phyloP scores from a whole-genome alignment of 768 basidiomycete species.

The Termitomyces sp. region DNA sequence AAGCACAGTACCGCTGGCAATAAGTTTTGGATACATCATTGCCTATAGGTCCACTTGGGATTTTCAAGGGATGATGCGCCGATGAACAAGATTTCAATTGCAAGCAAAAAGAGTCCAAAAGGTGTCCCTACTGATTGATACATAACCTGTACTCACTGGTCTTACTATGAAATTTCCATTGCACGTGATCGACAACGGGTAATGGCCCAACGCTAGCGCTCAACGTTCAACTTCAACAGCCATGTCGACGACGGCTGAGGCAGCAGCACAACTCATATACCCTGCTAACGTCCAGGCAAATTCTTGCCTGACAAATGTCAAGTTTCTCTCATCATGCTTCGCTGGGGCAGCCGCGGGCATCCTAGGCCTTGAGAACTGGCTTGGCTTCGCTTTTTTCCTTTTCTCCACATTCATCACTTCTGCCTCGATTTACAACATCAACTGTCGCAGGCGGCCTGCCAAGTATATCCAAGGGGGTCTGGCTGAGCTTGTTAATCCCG shows the following conservation, averaged over 20 bases:
- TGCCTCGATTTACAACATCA: constrained; percentile 56
- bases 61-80: not conserved
- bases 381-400: constrained; percentile 77
- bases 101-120: not conserved
- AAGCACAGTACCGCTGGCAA: not conserved
- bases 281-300: constrained; percentile 64
- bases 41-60: no score
- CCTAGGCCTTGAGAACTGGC: constrained; percentile 81
- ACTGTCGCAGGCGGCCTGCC: constrained; percentile 59
- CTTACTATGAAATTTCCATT: no score
- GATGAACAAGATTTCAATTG: not conserved
- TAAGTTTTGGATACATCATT: not conserved
- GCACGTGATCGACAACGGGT: not conserved
- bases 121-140: not conserved
- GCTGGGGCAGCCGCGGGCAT: constrained; percentile 86
- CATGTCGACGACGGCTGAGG: constrained; percentile 46
- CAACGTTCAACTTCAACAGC: constrained; percentile 3
- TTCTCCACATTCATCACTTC: constrained; percentile 63
- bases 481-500: constrained; percentile 71
- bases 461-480: constrained; percentile 62
- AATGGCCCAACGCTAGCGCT: not conserved
- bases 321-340: constrained; percentile 80
- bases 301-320: constrained; percentile 54
- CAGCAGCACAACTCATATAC: constrained; percentile 58
- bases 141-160: no score